Evolutionary conservation across 139 green algal genomes (phyloP), one percentile per base, ranked within the genome.

Genomic region (Coccomyxa sp.): DNA sequence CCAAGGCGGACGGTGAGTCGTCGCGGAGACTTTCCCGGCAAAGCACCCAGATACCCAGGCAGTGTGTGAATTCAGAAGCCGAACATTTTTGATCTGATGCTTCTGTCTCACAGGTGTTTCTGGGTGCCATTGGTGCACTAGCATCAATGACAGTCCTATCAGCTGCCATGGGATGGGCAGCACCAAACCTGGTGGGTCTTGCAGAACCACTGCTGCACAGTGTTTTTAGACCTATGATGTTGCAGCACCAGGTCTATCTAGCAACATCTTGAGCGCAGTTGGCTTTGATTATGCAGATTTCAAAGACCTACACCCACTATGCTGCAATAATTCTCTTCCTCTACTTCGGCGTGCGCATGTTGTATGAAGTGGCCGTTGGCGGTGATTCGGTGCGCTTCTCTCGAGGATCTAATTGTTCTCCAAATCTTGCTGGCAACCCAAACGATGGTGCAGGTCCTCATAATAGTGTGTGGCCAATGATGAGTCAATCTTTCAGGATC

Each of bases 81-180:
- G 13, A 59, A 23, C 21, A 81, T 14, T 31, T n/a, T 0, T 85
- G 0, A 15, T 78, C n/a, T 58, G 38, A 51, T 51, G 38, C 38
- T 51, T 11, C 38, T 51, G 38, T 11, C 38, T 51, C 21, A 23
- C 88, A 97, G 94, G 94, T 98, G 31, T 98, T 98, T 87, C 84
- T 84, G 45, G 95, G 94, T 17, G 92, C 95, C 0, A 85, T 95
- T 15, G 83, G 74, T 16, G 96, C 96, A 12, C 85, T 98, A n/a
- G 92, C 91, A 57, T 89, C 91, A 1, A 99, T 99, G 96, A 98
- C 95, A 27, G 90, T 94, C 0, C 85, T 99, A 0, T 97, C 95
- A 38, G 92, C 94, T 13, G 83, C 88, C 4, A 79, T 99, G 76
- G 96, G 96, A 13, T 97, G 90, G 89, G 93, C 93, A 31, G 95